These are phyloP conservation scores for Neopestalotiopsis rosae DNA, from an alignment of 2,329 filamentous ascomycete genomes.

Conservation along the genomic window DNA sequence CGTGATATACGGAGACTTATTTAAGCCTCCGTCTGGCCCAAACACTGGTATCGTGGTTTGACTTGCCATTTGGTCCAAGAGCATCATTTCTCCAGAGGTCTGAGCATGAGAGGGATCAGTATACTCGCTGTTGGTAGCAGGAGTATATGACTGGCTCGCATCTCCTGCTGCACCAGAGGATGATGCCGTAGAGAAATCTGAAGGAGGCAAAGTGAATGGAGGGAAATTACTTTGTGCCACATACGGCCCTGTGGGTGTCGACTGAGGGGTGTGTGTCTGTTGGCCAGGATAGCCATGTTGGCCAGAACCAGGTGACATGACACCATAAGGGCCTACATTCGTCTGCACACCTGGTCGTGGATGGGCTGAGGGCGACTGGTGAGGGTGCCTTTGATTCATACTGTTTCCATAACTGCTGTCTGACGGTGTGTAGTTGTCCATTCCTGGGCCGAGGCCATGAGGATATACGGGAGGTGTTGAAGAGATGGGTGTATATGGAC, in stretches of 20 bases:
- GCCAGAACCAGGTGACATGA: slow-evolving; percentile 57
- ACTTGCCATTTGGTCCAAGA: slow-evolving; percentile 66
- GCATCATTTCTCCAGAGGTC: slow-evolving; percentile 59
- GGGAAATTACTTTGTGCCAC: slow-evolving; percentile 66
- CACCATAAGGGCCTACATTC: slow-evolving; percentile 53
- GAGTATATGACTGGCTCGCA: slow-evolving; percentile 42
- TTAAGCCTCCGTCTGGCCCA: slow-evolving; percentile 77
- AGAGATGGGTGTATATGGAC: slow-evolving; percentile 53
- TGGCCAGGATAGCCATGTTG: slow-evolving; percentile 54
- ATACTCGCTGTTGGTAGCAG: slow-evolving; percentile 49
- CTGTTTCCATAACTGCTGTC: slow-evolving; percentile 41
- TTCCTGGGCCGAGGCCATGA: slow-evolving; percentile 41
- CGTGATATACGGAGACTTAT: slow-evolving; percentile 82
- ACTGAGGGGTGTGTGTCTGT: slow-evolving; percentile 51
- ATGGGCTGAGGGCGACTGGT: slow-evolving; percentile 48
- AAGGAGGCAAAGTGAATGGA: slow-evolving; percentile 66
- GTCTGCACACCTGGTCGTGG: slow-evolving; percentile 53
- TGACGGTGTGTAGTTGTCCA: slow-evolving; percentile 50
- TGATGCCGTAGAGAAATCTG: slow-evolving; percentile 57
- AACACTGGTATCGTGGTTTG: slow-evolving; percentile 83
- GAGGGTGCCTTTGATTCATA: slow-evolving; percentile 38
- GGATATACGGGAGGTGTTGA: slow-evolving; percentile 48
- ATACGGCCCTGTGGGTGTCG: slow-evolving; percentile 50
- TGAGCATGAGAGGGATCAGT: slow-evolving; percentile 49
- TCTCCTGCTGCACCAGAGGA: slow-evolving; percentile 41